Evolutionary conservation across 768 basidiomycete genomes (phyloP).

Genomic region (Cystobasidium onofrii): DNA sequence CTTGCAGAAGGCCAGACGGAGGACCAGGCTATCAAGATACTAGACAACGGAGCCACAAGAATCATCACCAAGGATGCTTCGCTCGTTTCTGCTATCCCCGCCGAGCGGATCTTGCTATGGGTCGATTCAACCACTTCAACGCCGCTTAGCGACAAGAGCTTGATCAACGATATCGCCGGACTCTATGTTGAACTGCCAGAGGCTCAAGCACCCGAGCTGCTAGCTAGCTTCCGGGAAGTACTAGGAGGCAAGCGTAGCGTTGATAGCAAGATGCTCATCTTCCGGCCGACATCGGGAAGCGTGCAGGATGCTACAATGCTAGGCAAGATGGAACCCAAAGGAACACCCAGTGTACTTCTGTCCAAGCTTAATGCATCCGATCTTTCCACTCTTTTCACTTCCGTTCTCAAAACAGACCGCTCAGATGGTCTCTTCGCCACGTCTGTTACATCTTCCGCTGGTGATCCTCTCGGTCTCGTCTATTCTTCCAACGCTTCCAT

Average conservation of each 20-base stretch:
- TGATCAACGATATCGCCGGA: slow-evolving; percentile 52
- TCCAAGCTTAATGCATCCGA: slow-evolving; percentile 55
- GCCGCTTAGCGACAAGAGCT: slow-evolving; percentile 63
- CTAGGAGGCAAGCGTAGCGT: slow-evolving; percentile 47
- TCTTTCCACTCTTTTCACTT: slow-evolving; percentile 78
- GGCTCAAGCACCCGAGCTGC: slow-evolving; percentile 56
- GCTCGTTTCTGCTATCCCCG: slow-evolving; percentile 62
- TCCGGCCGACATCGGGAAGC: slow-evolving; percentile 27
- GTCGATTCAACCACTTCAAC: slow-evolving; percentile 66
- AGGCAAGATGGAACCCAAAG: slow-evolving; percentile 30
- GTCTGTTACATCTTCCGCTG: slow-evolving; percentile 60
- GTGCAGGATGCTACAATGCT: slow-evolving; percentile 41
- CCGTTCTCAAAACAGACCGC: slow-evolving; percentile 73
- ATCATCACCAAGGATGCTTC: slow-evolving; percentile 57
- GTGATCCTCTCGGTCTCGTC: slow-evolving; percentile 66
- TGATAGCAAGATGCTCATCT: slow-evolving; percentile 48
- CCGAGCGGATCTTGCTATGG: slow-evolving; percentile 64
- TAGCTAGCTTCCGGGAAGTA: slow-evolving; percentile 70
- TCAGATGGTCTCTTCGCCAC: slow-evolving; percentile 89
- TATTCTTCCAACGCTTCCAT: slow-evolving; percentile 86
- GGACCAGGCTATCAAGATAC: slow-evolving; percentile 57
- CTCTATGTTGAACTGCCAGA: slow-evolving; percentile 69
- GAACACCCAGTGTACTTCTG: slow-evolving; percentile 44
- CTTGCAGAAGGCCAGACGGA: slow-evolving; percentile 49
- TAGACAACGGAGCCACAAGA: slow-evolving; percentile 73